Evolutionary conservation across 2,329 filamentous ascomycete species (phyloP).

Genomic region (Didymella sp.): DNA sequence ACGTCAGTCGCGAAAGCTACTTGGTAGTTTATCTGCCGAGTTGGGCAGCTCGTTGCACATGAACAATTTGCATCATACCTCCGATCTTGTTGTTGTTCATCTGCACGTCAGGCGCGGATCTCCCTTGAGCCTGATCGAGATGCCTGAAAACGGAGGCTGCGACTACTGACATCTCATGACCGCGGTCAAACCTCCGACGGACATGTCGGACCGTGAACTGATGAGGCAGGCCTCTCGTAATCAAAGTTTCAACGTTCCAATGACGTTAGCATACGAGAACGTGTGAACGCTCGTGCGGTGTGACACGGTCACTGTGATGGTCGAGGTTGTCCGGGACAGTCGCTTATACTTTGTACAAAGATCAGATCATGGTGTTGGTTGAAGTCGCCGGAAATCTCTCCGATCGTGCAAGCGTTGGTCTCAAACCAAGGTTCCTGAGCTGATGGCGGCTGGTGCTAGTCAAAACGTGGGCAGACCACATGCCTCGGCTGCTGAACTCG

Average conservation of each 20-base stretch:
- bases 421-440: slow-evolving; percentile 2
- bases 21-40: neutral
- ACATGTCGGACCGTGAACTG: neutral
- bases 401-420: neutral
- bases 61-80: slow-evolving; percentile 14
- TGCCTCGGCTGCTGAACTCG: slow-evolving; percentile 10
- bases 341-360: neutral
- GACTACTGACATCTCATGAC: neutral
- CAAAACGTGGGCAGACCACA: slow-evolving; percentile 13
- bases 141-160: slow-evolving; percentile 2
- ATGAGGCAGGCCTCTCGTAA: slow-evolving; percentile 1
- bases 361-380: slow-evolving; percentile 2
- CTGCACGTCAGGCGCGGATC: neutral
- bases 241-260: neutral
- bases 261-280: slow-evolving; percentile 1
- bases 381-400: slow-evolving; percentile 9
- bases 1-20: slow-evolving; percentile 10
- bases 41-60: slow-evolving; percentile 4
- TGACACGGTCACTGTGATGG: neutral
- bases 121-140: neutral
- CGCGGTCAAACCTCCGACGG: neutral
- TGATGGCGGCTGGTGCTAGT: neutral
- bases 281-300: neutral
- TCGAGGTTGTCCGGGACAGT: neutral
- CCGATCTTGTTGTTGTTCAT: slow-evolving; percentile 1